Conservation (phyloP, 257 asterid species). For the Ballota nigra region DNA sequence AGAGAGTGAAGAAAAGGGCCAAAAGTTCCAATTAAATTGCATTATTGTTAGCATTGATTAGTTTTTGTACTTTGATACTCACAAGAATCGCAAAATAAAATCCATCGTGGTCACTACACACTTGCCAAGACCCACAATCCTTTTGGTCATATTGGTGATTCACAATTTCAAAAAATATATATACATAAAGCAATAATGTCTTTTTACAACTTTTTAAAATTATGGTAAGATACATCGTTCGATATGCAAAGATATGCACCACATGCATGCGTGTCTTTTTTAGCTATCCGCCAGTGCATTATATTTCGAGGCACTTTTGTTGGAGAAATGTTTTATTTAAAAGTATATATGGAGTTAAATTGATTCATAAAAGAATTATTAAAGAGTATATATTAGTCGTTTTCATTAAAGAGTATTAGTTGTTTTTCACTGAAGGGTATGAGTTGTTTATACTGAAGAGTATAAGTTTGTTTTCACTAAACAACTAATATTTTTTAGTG, state of each 20-base stretch:
- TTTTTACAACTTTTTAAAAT: not conserved
- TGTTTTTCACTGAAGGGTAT: too few species aligned
- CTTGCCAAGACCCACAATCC: conserved; percentile 9
- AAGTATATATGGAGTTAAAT: too few species aligned
- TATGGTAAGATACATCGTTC: not conserved
- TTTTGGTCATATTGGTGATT: conserved; percentile 13
- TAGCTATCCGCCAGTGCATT: not conserved
- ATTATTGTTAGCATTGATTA: conserved; percentile 19
- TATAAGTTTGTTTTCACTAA: too few species aligned
- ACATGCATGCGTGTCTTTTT: not conserved
- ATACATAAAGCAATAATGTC: not conserved
- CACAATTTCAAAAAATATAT: conserved; percentile 11
- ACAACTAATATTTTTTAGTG: too few species aligned
- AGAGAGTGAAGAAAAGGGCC: conserved; percentile 26
- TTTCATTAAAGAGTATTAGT: too few species aligned
- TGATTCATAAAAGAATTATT: too few species aligned
- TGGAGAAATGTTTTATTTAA: too few species aligned
- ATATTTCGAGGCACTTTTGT: too few species aligned
- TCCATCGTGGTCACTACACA: not conserved
- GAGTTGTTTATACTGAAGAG: too few species aligned
- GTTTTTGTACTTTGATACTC: conserved; percentile 11
- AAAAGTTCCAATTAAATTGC: conserved; percentile 16
- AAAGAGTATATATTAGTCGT: too few species aligned
- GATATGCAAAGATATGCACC: not conserved
- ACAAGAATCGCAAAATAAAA: conserved; percentile 1